Conservation (phyloP, 352 stramenopile genomes). For the Globisporangium paddicum region DNA sequence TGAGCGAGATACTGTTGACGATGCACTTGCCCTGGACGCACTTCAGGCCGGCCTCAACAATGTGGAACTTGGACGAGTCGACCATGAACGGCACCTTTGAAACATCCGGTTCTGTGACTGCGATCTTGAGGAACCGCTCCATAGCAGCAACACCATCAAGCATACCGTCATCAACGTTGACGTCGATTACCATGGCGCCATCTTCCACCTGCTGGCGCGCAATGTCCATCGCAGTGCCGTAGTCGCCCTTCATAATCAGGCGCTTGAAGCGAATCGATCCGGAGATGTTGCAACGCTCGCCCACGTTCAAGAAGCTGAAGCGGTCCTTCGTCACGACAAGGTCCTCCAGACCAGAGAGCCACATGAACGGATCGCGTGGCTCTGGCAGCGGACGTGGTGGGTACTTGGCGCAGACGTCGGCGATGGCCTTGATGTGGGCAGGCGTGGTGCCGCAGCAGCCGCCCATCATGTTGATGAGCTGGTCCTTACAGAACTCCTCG, state of each 20-base stretch:
- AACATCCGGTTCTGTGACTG: constrained; percentile 94
- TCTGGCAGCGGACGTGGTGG: constrained; percentile 78
- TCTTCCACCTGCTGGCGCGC: constrained; percentile 96
- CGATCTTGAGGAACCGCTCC: constrained; percentile 98
- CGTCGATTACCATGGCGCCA: constrained; percentile 96
- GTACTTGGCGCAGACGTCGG: constrained; percentile 73
- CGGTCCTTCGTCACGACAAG: constrained; percentile 92
- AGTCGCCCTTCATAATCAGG: constrained; percentile 94
- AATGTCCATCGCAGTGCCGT: constrained; percentile 94
- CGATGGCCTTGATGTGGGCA: constrained; percentile 91
- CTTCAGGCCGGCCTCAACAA: constrained; percentile 96
- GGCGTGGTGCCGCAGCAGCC: constrained; percentile 96
- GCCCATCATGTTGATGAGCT: constrained; percentile 96
- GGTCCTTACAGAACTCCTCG: constrained; percentile 93
- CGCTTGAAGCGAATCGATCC: constrained; percentile 96
- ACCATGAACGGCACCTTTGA: constrained; percentile 97
- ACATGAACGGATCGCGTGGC: constrained; percentile 91
- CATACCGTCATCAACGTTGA: constrained; percentile 98
- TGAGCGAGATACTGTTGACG: constrained; percentile 97
- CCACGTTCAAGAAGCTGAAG: constrained; percentile 95
- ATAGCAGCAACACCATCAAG: constrained; percentile 94
- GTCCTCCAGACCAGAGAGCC: constrained; percentile 94
- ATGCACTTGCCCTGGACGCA: constrained; percentile 97
- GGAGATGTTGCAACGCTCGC: constrained; percentile 95
- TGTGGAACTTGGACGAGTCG: constrained; percentile 97